Conservation (phyloP, 345 rosid genomes). For the Rhizophora apiculata region DNA sequence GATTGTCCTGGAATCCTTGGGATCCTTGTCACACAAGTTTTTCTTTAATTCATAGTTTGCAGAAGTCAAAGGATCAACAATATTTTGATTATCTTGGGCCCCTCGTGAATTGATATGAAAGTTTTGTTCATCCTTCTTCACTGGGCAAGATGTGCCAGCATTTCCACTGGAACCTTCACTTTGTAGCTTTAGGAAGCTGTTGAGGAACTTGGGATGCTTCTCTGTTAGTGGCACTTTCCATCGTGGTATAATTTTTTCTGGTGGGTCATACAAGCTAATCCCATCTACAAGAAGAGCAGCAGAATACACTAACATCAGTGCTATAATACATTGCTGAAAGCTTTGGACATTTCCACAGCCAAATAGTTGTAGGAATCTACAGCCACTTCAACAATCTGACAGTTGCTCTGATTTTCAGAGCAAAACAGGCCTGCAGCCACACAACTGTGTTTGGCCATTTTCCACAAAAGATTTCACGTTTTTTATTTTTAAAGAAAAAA, state of each 20-base stretch:
- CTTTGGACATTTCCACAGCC: background rate
- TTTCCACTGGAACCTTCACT: constrained; percentile 42
- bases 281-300: constrained; percentile 55
- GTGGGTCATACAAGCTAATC: constrained; percentile 71
- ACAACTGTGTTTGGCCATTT: no score
- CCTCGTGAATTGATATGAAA: constrained; percentile 34
- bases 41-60: constrained; percentile 29
- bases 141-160: constrained; percentile 32
- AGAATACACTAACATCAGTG: constrained; percentile 19
- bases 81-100: constrained; percentile 26
- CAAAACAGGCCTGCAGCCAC: background rate
- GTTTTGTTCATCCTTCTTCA: constrained; percentile 37
- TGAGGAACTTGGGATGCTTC: constrained; percentile 55
- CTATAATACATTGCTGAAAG: background rate
- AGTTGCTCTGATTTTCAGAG: background rate
- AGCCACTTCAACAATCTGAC: background rate
- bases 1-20: constrained; percentile 50
- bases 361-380: background rate
- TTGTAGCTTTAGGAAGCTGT: constrained; percentile 45
- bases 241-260: constrained; percentile 75
- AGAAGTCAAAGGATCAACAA: constrained; percentile 26
- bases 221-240: constrained; percentile 74
- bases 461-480: no score
- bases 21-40: constrained; percentile 20
- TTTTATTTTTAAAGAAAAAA: no score